Percentiles rank a stretch among this genome's conserved stretches.
Evolutionary conservation across 2,329 filamentous ascomycete genomes (phyloP).

Genomic region (Fusarium clavum): DNA sequence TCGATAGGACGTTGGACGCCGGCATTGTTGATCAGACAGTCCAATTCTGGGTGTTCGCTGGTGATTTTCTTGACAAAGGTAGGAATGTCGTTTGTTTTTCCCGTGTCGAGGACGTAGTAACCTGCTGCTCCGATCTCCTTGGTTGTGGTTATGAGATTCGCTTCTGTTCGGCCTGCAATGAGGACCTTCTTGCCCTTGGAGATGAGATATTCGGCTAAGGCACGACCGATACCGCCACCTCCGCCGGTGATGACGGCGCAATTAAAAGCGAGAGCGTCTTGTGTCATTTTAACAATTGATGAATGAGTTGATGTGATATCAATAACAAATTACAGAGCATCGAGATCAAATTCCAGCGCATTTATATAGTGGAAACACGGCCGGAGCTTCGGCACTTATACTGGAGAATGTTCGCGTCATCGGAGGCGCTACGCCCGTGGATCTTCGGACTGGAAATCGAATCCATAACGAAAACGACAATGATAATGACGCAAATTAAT

Average conservation of each 20-base stretch:
- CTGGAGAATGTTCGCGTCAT: not conserved
- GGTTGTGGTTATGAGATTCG: constrained; percentile 59
- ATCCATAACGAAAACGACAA: not conserved
- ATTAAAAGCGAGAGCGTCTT: constrained; percentile 50
- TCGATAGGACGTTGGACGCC: constrained; percentile 67
- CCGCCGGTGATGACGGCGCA: constrained; percentile 64
- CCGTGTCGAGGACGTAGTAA: constrained; percentile 66
- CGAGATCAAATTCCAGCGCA: not conserved
- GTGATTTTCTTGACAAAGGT: constrained; percentile 59
- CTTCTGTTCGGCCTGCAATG: constrained; percentile 65
- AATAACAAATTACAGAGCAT: too few relatives aligned
- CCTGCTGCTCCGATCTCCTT: constrained; percentile 58
- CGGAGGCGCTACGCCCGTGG: not conserved
- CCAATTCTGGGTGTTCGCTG: constrained; percentile 60
- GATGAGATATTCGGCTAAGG: constrained; percentile 60
- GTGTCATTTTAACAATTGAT: not conserved
- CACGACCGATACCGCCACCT: constrained; percentile 63
- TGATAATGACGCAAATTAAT: not conserved
- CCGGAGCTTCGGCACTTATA: not conserved
- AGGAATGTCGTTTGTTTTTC: constrained; percentile 57
- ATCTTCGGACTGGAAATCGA: not conserved
- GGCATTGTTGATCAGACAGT: constrained; percentile 70
- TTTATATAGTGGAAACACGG: not conserved
- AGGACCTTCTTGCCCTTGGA: constrained; percentile 62
- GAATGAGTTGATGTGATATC: rapidly evolving